phyloP scores from a whole-genome alignment of 208 protist species.

The Trypanosoma platydactyli region DNA sequence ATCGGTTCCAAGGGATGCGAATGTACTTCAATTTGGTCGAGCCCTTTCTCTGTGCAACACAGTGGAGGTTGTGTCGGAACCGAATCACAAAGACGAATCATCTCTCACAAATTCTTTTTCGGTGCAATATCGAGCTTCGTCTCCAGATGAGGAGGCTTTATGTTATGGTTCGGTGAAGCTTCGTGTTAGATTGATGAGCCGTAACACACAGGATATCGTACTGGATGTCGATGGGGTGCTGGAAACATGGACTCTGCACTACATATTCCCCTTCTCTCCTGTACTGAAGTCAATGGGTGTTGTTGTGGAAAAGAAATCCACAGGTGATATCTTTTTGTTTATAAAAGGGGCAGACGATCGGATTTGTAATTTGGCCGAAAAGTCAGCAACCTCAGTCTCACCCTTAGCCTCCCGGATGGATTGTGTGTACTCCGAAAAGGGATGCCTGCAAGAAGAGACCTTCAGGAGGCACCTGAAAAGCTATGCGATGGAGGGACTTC shows the following conservation, averaged over 20 bases:
- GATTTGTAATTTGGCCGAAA: slow-evolving; percentile 44
- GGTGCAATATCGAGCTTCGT: slow-evolving; percentile 79
- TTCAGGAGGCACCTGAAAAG: slow-evolving; percentile 32
- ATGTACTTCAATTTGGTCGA: slow-evolving; percentile 55
- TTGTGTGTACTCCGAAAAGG: not conserved
- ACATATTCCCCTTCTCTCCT: slow-evolving; percentile 86
- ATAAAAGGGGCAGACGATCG: slow-evolving; percentile 92
- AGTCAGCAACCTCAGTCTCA: not conserved
- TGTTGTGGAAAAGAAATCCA: slow-evolving; percentile 53
- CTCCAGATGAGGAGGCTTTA: slow-evolving; percentile 95
- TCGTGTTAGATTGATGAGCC: slow-evolving; percentile 45
- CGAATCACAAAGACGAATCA: not conserved
- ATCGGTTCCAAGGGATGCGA: slow-evolving; percentile 2
- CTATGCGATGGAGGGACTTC: slow-evolving; percentile 69
- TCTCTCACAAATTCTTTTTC: not conserved
- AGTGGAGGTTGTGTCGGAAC: slow-evolving; percentile 55
- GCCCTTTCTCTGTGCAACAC: slow-evolving; percentile 89
- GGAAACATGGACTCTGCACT: slow-evolving; percentile 65
- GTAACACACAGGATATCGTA: slow-evolving; percentile 28
- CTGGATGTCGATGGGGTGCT: slow-evolving; percentile 36
- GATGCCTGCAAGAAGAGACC: not conserved
- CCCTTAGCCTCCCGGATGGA: not conserved
- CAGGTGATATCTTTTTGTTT: slow-evolving; percentile 47
- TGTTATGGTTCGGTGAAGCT: slow-evolving; percentile 71
- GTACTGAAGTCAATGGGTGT: slow-evolving; percentile 89